phyloP scores from a whole-genome alignment of 192 early-diverging fungal species.

The Phlyctochytrium planicorne region DNA sequence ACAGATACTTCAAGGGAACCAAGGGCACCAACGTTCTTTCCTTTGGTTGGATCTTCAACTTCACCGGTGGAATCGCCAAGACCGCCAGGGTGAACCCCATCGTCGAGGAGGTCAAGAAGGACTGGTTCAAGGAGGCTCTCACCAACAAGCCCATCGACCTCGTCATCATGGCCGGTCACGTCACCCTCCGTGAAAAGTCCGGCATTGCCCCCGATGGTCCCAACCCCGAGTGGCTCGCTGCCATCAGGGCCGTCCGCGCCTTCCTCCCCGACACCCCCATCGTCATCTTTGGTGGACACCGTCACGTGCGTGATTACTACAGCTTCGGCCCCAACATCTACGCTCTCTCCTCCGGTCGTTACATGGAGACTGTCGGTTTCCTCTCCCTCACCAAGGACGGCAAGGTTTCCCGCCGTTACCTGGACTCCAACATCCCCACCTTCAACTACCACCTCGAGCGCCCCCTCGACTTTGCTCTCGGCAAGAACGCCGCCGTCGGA shows the following conservation, averaged over 20 bases:
- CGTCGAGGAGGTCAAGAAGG: constrained; percentile 42
- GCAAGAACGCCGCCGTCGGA: constrained; percentile 29
- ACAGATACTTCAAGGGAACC: constrained; percentile 33
- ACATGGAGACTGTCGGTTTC: constrained; percentile 58
- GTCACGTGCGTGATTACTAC: constrained; percentile 55
- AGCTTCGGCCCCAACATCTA: constrained; percentile 42
- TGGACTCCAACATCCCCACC: constrained; percentile 53
- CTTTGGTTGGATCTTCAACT: constrained; percentile 46
- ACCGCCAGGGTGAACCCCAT: constrained; percentile 35
- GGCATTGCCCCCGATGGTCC: background rate
- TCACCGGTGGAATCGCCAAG: constrained; percentile 34
- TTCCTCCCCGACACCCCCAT: constrained; percentile 50
- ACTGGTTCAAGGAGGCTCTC: constrained; percentile 55
- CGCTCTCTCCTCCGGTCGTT: constrained; percentile 49
- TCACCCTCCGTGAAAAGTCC: constrained; percentile 35
- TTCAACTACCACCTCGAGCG: constrained; percentile 49
- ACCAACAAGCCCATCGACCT: constrained; percentile 44
- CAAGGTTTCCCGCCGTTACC: constrained; percentile 48
- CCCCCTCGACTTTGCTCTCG: constrained; percentile 26
- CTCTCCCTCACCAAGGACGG: constrained; percentile 43
- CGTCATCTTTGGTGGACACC: constrained; percentile 52
- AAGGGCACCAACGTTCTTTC: constrained; percentile 50
- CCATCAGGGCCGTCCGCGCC: constrained; percentile 45
- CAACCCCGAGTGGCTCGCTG: constrained; percentile 36
- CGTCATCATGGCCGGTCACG: constrained; percentile 50